Conservation (phyloP, 306 rosid species). For the Argentina anserina region DNA sequence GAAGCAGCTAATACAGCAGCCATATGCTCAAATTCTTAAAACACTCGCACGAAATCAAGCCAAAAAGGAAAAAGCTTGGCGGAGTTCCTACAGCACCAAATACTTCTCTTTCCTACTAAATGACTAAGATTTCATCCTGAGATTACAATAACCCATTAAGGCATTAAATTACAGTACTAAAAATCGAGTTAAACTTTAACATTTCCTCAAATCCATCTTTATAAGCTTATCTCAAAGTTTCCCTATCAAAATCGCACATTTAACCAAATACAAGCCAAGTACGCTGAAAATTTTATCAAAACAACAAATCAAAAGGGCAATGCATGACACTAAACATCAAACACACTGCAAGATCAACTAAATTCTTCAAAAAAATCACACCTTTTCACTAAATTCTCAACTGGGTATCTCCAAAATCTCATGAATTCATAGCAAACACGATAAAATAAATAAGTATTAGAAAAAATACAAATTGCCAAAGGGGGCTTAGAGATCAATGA, state of each 20-base stretch:
- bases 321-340: constrained; percentile 9
- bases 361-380: not conserved
- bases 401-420: constrained; percentile 26
- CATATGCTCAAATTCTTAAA: not conserved
- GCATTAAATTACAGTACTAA: not conserved
- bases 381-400: constrained; percentile 12
- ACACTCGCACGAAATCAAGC: not conserved
- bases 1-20: not conserved
- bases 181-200: not conserved
- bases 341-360: not conserved
- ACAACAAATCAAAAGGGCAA: constrained; percentile 3
- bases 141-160: not conserved
- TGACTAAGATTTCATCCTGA: not conserved
- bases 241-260: not conserved
- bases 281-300: not conserved
- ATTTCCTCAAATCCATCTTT: not conserved
- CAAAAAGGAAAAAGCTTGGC: not conserved
- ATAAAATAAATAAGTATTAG: not conserved
- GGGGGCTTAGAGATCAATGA: not conserved
- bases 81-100: not conserved
- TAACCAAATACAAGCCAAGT: not conserved
- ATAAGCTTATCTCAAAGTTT: not conserved
- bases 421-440: constrained; percentile 5
- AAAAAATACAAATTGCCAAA: not conserved
- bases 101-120: not conserved